Evolutionary conservation across 176 grass and related monocot species (phyloP), one percentile per base, ranked within the genome.

Genomic region (Phragmites australis): DNA sequence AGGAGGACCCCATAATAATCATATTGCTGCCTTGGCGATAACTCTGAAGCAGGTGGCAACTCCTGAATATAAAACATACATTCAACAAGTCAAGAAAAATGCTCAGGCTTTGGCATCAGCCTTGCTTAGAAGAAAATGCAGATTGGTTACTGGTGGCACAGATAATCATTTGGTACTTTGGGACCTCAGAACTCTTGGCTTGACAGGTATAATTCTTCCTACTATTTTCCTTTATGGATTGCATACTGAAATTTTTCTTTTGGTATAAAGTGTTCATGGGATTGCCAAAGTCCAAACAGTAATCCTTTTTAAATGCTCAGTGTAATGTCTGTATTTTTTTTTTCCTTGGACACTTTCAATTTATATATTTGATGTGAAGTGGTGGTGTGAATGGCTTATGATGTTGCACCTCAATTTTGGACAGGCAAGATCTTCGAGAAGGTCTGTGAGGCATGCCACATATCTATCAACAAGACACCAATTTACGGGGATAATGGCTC

Each of bases 1-100:
- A 95, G 96, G 96, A 74, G 96, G 96, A n/a, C 96, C 96, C 3
- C 96, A 99, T 56, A 95, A 99, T 72, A 99, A 95, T 74, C 96
- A 99, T 82, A 93, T 93, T 86, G 92, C 96, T 59, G 96, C 93
- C 72, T 89, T 99, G 65, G 96, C 96, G 2, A 91, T 95, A 84
- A 86, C 97, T 64, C 74, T 99, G 66, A 93, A 94, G 75, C 97
- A 99, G 67, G 90, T 99, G 22, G 90, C 90, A n/a, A 90, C 90
- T 53, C 86, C 90, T 68, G 97, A 99, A 81, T 99, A 99, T 67
- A 99, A 93, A 81, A 82, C 83, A 72, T 99, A 99, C 59, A 99
- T 99, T 78, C 84, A 91, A 82, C 97, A 99, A 69, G 97, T 99
- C 55, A 99, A 93, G 82, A 93, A 78, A 93, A 99, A 99, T 84